Base-by-base conservation (phyloP, 1,139 yeast species). In the Hanseniaspora sp. region DNA sequence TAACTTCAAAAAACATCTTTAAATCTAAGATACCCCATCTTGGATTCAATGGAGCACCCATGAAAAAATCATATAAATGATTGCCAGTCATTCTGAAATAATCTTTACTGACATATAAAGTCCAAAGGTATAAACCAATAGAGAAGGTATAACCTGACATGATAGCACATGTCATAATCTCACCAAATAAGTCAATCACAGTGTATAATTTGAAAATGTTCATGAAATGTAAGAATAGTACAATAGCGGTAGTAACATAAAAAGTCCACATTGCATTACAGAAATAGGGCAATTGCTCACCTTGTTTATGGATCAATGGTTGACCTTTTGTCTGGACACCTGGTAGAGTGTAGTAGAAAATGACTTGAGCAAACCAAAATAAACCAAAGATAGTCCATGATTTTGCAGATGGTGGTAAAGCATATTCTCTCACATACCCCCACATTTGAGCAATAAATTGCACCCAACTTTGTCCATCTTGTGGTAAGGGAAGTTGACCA, bases 1-100 rank as follows among this genome's bases (percentile, higher is more conserved):
- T 81, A 48, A 92, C 97, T 71, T 92, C 98, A 66, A 88, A 92
- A 70, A 90, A 92, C 95, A 92, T 86, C 74, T 92, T 92, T 67
- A 88, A 74, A 68, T 92, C 98, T 63, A 90, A 78, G 63, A 83
- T 81, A 44, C 97, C 97, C 65, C 92, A 75, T 67, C 98, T 78
- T 59, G 98, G 98, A 70, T 94, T 92, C 67, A 94, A 78, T 51
- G 96, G 95, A 13, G 96, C 96, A 44, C 98, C 98, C 95, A 92
- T 83, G 72, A 92, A 92, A 64, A 88, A 75, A 69, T 92, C 98
- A 67, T 90, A 92, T 60, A 90, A 70, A 64, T 78, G 83, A 69
- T 85, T 87, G 15, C 97, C 97, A 11, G 96, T 82, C 92, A 92
- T 80, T 59, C 95, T 76, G 65, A 86, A 92, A 69, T 80, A 84